A percentile compares a stretch with the other conserved stretches of the same genome.
phyloP scores from a whole-genome alignment of 805 yeast species.

The Schwanniomyces sp. region DNA sequence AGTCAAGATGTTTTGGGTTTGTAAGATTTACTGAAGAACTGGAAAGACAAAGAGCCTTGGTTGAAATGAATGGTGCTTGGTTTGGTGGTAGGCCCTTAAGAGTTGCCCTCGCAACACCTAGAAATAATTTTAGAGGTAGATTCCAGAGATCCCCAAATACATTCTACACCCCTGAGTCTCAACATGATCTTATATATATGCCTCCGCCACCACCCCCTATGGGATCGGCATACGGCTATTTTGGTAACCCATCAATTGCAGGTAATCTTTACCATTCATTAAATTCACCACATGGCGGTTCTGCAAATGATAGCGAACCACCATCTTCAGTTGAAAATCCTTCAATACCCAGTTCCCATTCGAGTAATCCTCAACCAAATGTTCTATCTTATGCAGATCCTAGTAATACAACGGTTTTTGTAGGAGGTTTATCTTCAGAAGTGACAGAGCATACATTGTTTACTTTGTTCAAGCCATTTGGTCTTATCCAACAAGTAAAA shows the following conservation, averaged over 20 bases:
- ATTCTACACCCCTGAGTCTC: constrained; percentile 8
- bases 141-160: constrained; percentile 4
- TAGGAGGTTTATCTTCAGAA: constrained; percentile 71
- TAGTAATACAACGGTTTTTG: constrained; percentile 72
- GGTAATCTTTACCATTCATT: constrained; percentile 9
- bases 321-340: constrained; percentile 2
- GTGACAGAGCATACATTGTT: constrained; percentile 61
- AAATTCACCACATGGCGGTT: constrained; percentile 1
- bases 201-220: constrained; percentile 10
- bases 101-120: constrained; percentile 79
- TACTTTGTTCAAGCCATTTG: constrained; percentile 69
- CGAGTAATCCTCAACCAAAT: neutral
- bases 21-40: constrained; percentile 71
- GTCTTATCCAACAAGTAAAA: constrained; percentile 65
- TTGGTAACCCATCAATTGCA: constrained; percentile 11
- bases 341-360: constrained; percentile 6
- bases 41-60: constrained; percentile 66
- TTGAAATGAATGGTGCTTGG: constrained; percentile 79
- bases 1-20: constrained; percentile 78
- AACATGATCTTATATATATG: constrained; percentile 16
- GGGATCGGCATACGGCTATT: constrained; percentile 13
- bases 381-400: constrained; percentile 48
- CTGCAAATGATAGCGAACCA: neutral
- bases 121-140: constrained; percentile 30
- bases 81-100: constrained; percentile 75